Percentiles rank a stretch among this genome's conserved stretches.
Conservation (phyloP, 108 stramenopile genomes). For the Schizochytrium sp. region DNA sequence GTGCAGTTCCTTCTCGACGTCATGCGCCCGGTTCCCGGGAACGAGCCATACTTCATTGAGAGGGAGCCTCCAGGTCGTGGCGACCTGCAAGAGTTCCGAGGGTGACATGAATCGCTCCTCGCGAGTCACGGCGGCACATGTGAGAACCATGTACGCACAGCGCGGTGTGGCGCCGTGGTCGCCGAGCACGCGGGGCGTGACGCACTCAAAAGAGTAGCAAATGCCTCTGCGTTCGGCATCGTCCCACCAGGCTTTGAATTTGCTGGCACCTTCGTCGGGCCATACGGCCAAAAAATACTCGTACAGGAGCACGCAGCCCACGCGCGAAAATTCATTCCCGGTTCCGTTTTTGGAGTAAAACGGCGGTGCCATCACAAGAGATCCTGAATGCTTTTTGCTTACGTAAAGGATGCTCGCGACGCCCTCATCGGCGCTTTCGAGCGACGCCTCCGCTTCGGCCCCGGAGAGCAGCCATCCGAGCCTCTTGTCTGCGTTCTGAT, state of each 20-base stretch:
- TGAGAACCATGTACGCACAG: conserved; percentile 9
- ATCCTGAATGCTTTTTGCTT: not conserved
- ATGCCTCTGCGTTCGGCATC: not conserved
- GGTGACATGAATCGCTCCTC: conserved; percentile 17
- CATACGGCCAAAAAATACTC: not conserved
- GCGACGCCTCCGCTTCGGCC: not conserved
- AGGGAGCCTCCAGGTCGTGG: not conserved
- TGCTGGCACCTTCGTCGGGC: not conserved
- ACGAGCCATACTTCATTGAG: conserved; percentile 14
- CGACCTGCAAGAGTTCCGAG: not conserved
- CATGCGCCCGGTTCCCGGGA: not conserved
- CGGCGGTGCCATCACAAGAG: conserved; percentile 14
- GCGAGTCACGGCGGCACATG: not conserved
- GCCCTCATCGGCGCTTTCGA: not conserved
- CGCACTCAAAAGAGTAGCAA: conserved; percentile 2
- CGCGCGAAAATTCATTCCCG: not conserved
- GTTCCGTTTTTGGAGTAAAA: conserved; percentile 6
- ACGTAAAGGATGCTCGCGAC: not conserved
- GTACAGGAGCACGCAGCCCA: conserved; percentile 13
- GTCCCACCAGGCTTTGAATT: not conserved
- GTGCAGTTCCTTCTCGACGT: not conserved
- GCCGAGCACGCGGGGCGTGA: not conserved
- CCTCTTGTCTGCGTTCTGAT: not conserved
- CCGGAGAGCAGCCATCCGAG: not conserved
- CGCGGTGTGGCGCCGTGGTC: conserved; percentile 9